phyloP scores from a whole-genome alignment of 306 rosid genomes.

The Prunus salicina region DNA sequence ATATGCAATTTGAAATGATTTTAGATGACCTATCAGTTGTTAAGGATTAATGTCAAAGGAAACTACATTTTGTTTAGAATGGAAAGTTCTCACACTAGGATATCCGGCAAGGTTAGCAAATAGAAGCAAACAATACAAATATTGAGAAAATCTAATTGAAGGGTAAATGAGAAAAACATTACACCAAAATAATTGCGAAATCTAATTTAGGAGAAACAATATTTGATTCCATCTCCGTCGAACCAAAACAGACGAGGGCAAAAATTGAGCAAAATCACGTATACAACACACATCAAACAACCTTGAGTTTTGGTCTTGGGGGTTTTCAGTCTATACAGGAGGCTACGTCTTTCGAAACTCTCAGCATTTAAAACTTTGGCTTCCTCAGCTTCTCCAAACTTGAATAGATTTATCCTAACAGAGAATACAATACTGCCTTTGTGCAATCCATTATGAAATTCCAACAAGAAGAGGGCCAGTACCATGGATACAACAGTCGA shows the following conservation, averaged over 20 bases:
- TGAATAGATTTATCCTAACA: constrained; percentile 56
- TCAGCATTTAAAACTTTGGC: constrained; percentile 17
- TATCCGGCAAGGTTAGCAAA: no score
- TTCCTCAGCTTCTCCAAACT: constrained; percentile 48
- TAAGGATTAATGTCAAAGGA: no score
- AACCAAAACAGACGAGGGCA: not conserved
- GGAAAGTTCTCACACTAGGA: no score
- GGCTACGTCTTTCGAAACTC: not conserved
- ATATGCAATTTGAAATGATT: no score
- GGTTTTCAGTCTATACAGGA: not conserved
- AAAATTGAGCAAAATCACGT: not conserved
- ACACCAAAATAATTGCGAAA: no score
- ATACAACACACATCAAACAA: not conserved
- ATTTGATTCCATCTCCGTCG: no score
- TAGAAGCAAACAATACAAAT: no score
- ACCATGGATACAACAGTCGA: constrained; percentile 66
- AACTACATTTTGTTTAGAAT: no score
- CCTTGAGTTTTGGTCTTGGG: not conserved
- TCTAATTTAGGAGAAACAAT: no score
- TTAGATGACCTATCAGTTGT: no score
- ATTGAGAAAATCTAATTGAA: not conserved
- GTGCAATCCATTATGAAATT: constrained; percentile 58
- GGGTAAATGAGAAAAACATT: not conserved
- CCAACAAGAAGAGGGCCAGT: constrained; percentile 98
- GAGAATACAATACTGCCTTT: constrained; percentile 47